Percentiles rank a stretch among this genome's conserved stretches.
phyloP scores from a whole-genome alignment of 441 rosid genomes.

The Arabidopsis lyrata region DNA sequence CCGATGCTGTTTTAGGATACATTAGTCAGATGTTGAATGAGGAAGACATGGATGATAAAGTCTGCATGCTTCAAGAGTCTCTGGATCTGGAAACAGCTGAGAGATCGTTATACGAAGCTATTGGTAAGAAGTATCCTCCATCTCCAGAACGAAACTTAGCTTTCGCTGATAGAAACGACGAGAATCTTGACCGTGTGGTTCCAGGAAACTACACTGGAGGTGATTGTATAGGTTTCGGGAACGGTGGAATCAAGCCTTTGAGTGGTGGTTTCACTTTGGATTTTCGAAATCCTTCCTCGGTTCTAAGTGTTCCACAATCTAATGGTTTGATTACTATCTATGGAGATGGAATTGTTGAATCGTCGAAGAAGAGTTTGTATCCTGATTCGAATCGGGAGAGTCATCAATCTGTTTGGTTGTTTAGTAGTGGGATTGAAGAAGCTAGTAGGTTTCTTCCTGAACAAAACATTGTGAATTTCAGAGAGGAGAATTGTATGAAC shows the following conservation, averaged over 20 bases:
- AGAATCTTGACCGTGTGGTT: conserved; percentile 40
- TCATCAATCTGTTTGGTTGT: conserved; percentile 55
- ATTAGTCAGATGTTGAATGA: conserved; percentile 70
- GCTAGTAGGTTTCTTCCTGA: conserved; percentile 54
- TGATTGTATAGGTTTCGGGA: conserved; percentile 29
- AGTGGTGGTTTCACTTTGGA: conserved; percentile 43
- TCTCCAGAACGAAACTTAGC: conserved; percentile 50
- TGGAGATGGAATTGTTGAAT: conserved; percentile 57
- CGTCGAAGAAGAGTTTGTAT: conserved; percentile 50
- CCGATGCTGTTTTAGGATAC: conserved; percentile 66
- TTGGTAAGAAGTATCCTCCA: conserved; percentile 73
- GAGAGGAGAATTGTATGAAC: conserved; percentile 31
- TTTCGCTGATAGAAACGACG: conserved; percentile 31
- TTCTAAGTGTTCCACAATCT: conserved; percentile 47
- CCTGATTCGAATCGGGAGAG: conserved; percentile 46
- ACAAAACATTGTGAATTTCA: conserved; percentile 45
- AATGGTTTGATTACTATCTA: conserved; percentile 44
- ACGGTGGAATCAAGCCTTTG: conserved; percentile 38
- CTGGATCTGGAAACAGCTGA: conserved; percentile 68
- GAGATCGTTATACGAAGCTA: conserved; percentile 65
- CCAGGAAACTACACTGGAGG: conserved; percentile 38
- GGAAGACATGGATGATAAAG: conserved; percentile 69
- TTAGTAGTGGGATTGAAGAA: conserved; percentile 61
- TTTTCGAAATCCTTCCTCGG: conserved; percentile 42
- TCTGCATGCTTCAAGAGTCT: conserved; percentile 71